A percentile compares a stretch with the other conserved stretches of the same genome.
Evolutionary conservation across 495 filamentous ascomycete genomes (phyloP).

Genomic region (Aspergillus bertholletiae): DNA sequence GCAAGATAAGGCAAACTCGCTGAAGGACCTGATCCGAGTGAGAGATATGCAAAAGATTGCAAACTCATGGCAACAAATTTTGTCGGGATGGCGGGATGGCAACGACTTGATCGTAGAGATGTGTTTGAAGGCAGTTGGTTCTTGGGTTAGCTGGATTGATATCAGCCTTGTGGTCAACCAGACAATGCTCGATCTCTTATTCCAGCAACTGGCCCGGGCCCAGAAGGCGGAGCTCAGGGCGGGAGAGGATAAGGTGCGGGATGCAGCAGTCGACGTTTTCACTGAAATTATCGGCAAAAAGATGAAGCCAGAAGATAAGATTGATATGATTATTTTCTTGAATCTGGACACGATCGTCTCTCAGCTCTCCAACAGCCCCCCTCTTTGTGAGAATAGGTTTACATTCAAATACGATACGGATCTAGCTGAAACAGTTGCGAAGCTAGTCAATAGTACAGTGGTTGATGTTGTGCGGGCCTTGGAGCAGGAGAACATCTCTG

Average conservation of each 20-base stretch:
- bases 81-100: constrained; percentile 71
- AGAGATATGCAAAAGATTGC: constrained; percentile 85
- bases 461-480: constrained; percentile 80
- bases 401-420: constrained; percentile 89
- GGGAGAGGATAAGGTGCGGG: constrained; percentile 69
- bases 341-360: constrained; percentile 78
- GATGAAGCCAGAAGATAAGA: constrained; percentile 90
- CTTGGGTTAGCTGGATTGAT: constrained; percentile 98
- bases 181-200: constrained; percentile 74
- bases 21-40: constrained; percentile 85
- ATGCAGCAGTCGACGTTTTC: constrained; percentile 87
- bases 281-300: constrained; percentile 96
- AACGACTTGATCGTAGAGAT: constrained; percentile 76
- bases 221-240: constrained; percentile 44
- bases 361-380: constrained; percentile 75
- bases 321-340: constrained; percentile 86
- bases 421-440: constrained; percentile 88
- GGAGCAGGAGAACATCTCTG: constrained; percentile 54
- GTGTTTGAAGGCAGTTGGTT: constrained; percentile 81
- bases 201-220: constrained; percentile 69
- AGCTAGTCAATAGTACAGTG: constrained; percentile 88
- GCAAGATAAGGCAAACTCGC: constrained; percentile 69
- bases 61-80: constrained; percentile 84
- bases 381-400: constrained; percentile 69
- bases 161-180: constrained; percentile 90